Conservation (phyloP, 306 rosid genomes). For the Vachellia pachyceras region DNA sequence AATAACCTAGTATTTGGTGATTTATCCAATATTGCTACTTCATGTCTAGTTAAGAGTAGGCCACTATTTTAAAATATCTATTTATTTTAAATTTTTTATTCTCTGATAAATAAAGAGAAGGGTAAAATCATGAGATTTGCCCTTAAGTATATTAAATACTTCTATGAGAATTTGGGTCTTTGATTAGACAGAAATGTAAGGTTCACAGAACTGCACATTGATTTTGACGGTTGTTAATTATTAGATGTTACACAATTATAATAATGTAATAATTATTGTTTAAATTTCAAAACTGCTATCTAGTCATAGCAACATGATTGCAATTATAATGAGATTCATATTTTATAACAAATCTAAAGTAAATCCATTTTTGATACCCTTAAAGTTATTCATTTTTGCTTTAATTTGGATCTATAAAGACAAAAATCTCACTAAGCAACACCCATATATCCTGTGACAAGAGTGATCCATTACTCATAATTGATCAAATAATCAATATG, state of each 20-base stretch:
- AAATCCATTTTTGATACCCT: background rate
- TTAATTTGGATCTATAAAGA: background rate
- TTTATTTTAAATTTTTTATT: background rate
- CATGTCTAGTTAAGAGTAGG: background rate
- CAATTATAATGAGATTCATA: background rate
- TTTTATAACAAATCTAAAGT: background rate
- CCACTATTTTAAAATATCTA: background rate
- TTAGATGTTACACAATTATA: background rate
- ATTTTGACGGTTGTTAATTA: background rate
- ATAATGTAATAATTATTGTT: background rate
- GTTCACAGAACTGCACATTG: background rate
- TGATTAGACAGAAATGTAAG: background rate
- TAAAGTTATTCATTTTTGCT: background rate
- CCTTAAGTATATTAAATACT: background rate
- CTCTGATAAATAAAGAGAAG: background rate
- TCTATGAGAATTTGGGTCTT: background rate
- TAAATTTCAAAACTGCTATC: background rate
- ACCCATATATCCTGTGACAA: background rate
- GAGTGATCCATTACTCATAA: background rate
- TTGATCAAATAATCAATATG: background rate
- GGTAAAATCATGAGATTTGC: background rate
- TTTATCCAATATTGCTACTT: background rate
- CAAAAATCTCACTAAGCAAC: background rate
- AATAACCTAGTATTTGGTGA: slow-evolving; percentile 36
- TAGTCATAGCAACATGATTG: background rate